Evolutionary conservation across 306 rosid genomes (phyloP).

Genomic region (Begonia loranthoides): DNA sequence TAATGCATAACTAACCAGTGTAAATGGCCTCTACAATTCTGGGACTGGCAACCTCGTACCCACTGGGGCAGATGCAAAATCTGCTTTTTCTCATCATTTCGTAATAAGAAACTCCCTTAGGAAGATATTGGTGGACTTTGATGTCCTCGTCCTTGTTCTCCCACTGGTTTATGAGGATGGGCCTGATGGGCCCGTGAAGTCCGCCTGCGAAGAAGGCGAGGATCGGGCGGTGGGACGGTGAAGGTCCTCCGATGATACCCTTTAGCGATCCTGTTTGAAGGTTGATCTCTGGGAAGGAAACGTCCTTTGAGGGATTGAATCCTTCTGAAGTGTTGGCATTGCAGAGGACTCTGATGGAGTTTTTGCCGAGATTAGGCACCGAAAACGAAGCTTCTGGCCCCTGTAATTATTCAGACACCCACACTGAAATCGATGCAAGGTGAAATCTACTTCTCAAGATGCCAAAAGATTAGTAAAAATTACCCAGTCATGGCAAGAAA

Average conservation of each 20-base stretch:
- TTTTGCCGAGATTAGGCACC: constrained; percentile 20
- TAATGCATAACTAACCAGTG: constrained; percentile 5
- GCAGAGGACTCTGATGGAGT: constrained; percentile 32
- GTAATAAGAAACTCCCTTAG: constrained; percentile 15
- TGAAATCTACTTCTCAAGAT: too few relatives aligned
- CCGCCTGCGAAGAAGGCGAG: constrained; percentile 39
- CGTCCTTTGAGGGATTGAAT: constrained; percentile 28
- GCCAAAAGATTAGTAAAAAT: not conserved
- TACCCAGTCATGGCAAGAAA: constrained; percentile 45
- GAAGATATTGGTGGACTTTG: constrained; percentile 22
- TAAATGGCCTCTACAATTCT: constrained; percentile 41
- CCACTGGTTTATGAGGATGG: constrained; percentile 23
- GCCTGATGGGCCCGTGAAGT: constrained; percentile 25
- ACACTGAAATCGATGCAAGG: too few relatives aligned
- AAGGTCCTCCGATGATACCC: constrained; percentile 19
- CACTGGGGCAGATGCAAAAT: constrained; percentile 33
- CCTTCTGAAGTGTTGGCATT: constrained; percentile 37
- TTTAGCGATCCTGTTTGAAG: constrained; percentile 19
- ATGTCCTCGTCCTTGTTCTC: constrained; percentile 28
- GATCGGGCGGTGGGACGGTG: constrained; percentile 19
- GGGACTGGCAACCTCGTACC: constrained; percentile 34
- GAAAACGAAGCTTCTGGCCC: constrained; percentile 22
- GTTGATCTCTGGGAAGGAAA: constrained; percentile 32
- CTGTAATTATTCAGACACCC: constrained; percentile 1
- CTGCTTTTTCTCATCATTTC: constrained; percentile 27